A percentile compares a stretch with the other conserved stretches of the same genome.
Evolutionary conservation across 1,139 yeast genomes (phyloP).

Genomic region (Yamadazyma dushanensis): DNA sequence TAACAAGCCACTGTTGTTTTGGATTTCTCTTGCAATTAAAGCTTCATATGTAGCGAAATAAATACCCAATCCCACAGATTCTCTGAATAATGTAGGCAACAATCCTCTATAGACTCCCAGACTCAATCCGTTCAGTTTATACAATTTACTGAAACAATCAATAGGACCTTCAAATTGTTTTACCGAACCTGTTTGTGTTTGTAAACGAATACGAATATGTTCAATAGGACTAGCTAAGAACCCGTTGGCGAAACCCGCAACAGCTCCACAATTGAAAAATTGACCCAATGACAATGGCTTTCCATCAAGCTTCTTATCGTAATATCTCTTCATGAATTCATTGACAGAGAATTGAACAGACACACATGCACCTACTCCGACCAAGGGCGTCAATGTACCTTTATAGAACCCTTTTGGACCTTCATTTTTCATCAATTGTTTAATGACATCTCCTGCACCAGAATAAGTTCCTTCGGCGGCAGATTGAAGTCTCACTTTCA

Average conservation of each 20-base stretch:
- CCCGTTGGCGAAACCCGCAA: slow-evolving; percentile 88
- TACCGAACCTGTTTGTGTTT: slow-evolving; percentile 65
- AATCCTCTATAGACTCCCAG: slow-evolving; percentile 74
- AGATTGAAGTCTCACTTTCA: slow-evolving; percentile 86
- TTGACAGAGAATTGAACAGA: slow-evolving; percentile 82
- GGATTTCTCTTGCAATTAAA: slow-evolving; percentile 64
- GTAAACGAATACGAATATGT: slow-evolving; percentile 87
- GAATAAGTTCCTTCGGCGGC: slow-evolving; percentile 75
- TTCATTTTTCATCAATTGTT: slow-evolving; percentile 66
- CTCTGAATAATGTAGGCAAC: slow-evolving; percentile 78
- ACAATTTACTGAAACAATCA: slow-evolving; percentile 68
- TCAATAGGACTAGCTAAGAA: slow-evolving; percentile 89
- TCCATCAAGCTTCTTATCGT: slow-evolving; percentile 43
- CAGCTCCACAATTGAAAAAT: slow-evolving; percentile 78
- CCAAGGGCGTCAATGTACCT: slow-evolving; percentile 80
- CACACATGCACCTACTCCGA: slow-evolving; percentile 94
- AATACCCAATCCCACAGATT: slow-evolving; percentile 83
- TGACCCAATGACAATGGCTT: slow-evolving; percentile 50
- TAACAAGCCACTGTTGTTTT: slow-evolving; percentile 30
- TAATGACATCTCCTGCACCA: slow-evolving; percentile 77
- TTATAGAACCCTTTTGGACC: slow-evolving; percentile 83
- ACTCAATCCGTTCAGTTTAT: slow-evolving; percentile 47
- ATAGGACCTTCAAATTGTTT: slow-evolving; percentile 69
- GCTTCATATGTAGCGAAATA: slow-evolving; percentile 91
- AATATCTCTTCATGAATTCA: slow-evolving; percentile 86